phyloP scores from a whole-genome alignment of 345 rosid genomes.

The Geranium brycei region DNA sequence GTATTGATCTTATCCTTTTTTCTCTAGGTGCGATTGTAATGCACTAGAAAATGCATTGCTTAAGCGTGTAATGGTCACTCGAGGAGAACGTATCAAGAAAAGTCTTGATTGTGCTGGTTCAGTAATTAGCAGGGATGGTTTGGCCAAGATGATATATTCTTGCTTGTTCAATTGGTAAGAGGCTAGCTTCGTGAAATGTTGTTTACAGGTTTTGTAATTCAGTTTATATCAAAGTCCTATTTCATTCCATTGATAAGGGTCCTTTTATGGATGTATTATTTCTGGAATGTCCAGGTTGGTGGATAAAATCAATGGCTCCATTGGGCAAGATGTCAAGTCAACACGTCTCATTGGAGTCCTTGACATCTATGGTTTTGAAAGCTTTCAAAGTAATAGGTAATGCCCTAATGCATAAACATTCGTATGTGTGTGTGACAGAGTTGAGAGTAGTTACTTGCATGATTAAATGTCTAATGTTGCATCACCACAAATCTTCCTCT shows the following conservation, averaged over 20 bases:
- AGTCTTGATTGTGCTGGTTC: slow-evolving; percentile 73
- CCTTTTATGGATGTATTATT: slow-evolving; percentile 4
- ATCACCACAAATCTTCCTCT: neutral
- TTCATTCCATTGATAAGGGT: neutral
- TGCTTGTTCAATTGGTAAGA: slow-evolving; percentile 73
- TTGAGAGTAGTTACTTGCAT: neutral
- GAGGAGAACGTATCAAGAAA: slow-evolving; percentile 69
- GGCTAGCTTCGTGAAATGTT: neutral
- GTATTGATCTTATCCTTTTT: slow-evolving; percentile 7
- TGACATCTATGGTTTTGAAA: slow-evolving; percentile 90
- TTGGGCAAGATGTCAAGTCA: slow-evolving; percentile 65
- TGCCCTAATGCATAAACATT: neutral
- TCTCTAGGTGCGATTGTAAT: slow-evolving; percentile 55
- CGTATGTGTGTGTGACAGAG: neutral
- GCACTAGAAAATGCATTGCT: slow-evolving; percentile 65
- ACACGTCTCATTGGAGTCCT: slow-evolving; percentile 66
- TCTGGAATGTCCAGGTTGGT: slow-evolving; percentile 52
- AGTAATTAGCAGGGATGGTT: slow-evolving; percentile 69
- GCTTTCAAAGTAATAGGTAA: slow-evolving; percentile 78
- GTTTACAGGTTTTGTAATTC: neutral
- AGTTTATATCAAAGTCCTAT: neutral
- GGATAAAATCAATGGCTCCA: slow-evolving; percentile 54
- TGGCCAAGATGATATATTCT: slow-evolving; percentile 84
- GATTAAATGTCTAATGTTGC: too few relatives aligned
- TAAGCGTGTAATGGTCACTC: slow-evolving; percentile 69